Percentiles rank a stretch among this genome's conserved stretches.
Evolutionary conservation across 2,329 filamentous ascomycete genomes (phyloP).

Genomic region (Trichophyton schoenleinii): DNA sequence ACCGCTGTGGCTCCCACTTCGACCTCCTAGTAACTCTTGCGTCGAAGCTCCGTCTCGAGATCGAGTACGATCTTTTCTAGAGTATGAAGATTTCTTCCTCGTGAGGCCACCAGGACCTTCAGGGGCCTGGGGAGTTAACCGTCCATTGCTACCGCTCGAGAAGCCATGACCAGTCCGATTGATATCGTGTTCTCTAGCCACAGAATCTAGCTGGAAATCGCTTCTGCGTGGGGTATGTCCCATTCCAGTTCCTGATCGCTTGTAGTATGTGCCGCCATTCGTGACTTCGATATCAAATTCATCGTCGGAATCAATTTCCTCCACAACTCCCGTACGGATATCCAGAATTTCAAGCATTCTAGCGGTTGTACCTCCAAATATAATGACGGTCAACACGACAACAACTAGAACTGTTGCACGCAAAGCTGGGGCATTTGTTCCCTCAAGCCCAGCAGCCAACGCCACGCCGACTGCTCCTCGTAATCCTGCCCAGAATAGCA

Average conservation of each 20-base stretch:
- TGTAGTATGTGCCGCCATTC: conserved; percentile 61
- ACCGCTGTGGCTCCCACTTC: conserved; percentile 33
- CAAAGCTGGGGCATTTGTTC: conserved; percentile 67
- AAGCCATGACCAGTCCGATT: conserved; percentile 34
- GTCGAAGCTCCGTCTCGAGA: conserved; percentile 28
- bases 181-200: conserved; percentile 30
- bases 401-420: conserved; percentile 95
- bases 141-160: conserved; percentile 46
- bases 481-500: conserved; percentile 98
- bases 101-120: conserved; percentile 28
- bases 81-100: conserved; percentile 41
- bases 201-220: conserved; percentile 43
- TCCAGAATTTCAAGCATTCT: conserved; percentile 95
- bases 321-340: conserved; percentile 91
- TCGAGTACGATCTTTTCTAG: conserved; percentile 31
- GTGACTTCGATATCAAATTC: conserved; percentile 91
- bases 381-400: conserved; percentile 94
- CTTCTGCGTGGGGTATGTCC: conserved; percentile 59
- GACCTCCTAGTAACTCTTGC: conserved; percentile 40
- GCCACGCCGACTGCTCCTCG: conserved; percentile 93
- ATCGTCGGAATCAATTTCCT: conserved; percentile 94
- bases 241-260: conserved; percentile 63
- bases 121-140: conserved; percentile 36
- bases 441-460: conserved; percentile 74
- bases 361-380: conserved; percentile 93